A percentile compares a stretch with the other conserved stretches of the same genome.
Conservation (phyloP, 1,284 basidiomycete genomes). For the Trichosporon ovoides region DNA sequence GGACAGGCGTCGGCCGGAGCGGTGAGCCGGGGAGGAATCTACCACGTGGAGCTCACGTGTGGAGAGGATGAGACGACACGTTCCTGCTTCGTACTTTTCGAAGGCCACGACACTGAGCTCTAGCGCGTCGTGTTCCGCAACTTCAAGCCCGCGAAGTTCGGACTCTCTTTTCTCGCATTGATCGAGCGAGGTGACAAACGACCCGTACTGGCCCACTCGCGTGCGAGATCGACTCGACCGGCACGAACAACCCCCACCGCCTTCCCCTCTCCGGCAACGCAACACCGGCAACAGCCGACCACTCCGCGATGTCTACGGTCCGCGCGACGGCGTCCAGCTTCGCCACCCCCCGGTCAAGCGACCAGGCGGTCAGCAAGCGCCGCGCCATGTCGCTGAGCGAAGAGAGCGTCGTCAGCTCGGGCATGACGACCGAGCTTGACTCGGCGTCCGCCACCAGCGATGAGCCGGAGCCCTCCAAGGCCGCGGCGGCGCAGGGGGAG, state of each 20-base stretch:
- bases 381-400: constrained; percentile 1
- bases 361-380: not conserved
- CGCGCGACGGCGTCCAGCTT: not conserved
- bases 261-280: not conserved
- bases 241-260: not conserved
- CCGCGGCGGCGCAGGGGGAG: constrained; percentile 4
- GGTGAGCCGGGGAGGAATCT: no score
- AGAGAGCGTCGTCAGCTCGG: not conserved
- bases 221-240: no score
- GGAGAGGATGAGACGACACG: no score
- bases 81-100: no score
- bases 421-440: constrained; percentile 1
- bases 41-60: no score
- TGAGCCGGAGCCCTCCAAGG: constrained; percentile 6
- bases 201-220: no score
- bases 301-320: not conserved
- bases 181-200: no score
- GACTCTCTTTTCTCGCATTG: not conserved
- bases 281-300: no score
- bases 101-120: no score
- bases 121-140: no score
- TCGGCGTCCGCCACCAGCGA: constrained; percentile 2
- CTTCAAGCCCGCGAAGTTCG: not conserved
- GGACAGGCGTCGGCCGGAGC: no score
- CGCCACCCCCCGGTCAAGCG: no score